These are phyloP conservation scores for Malassezia pachydermatis DNA, from an alignment of 1,284 basidiomycete genomes.

Conservation along the genomic window DNA sequence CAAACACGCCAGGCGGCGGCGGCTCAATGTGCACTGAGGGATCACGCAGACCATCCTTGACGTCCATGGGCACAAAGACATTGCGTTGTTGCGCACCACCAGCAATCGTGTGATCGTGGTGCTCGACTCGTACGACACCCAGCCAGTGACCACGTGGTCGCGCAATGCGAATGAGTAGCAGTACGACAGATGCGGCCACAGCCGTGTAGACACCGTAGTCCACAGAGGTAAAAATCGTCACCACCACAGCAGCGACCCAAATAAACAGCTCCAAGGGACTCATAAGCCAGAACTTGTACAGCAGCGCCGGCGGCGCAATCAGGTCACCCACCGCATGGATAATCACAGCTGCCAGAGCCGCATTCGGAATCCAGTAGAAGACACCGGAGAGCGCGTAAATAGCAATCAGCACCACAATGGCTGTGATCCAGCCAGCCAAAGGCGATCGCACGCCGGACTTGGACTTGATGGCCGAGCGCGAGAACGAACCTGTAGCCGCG, in stretches of 20 bases:
- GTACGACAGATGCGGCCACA: constrained; percentile 64
- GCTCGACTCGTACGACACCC: constrained; percentile 57
- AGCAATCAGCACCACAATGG: constrained; percentile 80
- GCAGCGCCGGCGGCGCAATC: constrained; percentile 72
- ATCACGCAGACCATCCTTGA: constrained; percentile 58
- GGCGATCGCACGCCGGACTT: constrained; percentile 95
- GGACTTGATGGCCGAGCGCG: constrained; percentile 85
- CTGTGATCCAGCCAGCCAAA: constrained; percentile 74
- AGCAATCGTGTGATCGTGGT: constrained; percentile 29
- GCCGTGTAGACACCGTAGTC: constrained; percentile 92
- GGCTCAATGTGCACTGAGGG: constrained; percentile 63
- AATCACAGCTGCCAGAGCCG: constrained; percentile 75
- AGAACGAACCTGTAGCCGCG: constrained; percentile 95
- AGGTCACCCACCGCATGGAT: constrained; percentile 83
- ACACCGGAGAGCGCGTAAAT: constrained; percentile 66
- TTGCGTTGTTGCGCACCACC: constrained; percentile 49
- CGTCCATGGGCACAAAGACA: constrained; percentile 68
- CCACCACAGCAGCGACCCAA: constrained; percentile 74
- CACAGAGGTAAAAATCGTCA: constrained; percentile 58
- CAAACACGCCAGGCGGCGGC: constrained; percentile 73
- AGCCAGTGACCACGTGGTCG: constrained; percentile 83
- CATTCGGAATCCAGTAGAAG: constrained; percentile 52
- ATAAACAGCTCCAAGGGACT: constrained; percentile 88
- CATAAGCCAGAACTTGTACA: constrained; percentile 87
- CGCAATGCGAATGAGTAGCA: constrained; percentile 84